These are phyloP conservation scores for Populus hybrid DNA, from an alignment of 441 rosid genomes.

Conservation along the genomic window DNA sequence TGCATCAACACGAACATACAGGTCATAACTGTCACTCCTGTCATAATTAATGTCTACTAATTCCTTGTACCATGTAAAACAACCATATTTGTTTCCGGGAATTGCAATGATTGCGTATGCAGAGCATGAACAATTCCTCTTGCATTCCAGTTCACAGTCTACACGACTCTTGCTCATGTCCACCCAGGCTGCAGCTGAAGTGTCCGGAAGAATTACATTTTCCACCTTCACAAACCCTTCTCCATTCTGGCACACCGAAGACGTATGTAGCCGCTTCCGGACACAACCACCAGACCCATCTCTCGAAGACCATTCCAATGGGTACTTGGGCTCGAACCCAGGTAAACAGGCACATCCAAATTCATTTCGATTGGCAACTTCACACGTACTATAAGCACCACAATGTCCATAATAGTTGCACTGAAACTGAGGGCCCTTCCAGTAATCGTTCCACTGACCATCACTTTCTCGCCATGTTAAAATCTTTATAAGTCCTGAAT, in stretches of 20 bases:
- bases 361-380: neutral
- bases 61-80: too few species aligned
- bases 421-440: conserved; percentile 7
- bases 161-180: neutral
- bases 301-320: neutral
- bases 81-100: too few species aligned
- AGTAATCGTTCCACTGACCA: conserved; percentile 20
- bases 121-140: conserved; percentile 24
- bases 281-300: conserved; percentile 28
- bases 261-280: conserved; percentile 4
- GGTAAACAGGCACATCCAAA: conserved; percentile 34
- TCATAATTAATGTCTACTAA: too few species aligned
- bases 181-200: conserved; percentile 16
- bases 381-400: conserved; percentile 31
- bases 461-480: neutral
- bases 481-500: too few species aligned
- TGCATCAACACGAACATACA: too few species aligned
- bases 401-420: conserved; percentile 28
- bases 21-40: too few species aligned
- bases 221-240: neutral
- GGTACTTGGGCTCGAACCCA: conserved; percentile 22
- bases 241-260: conserved; percentile 8
- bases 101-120: too few species aligned
- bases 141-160: conserved; percentile 22
- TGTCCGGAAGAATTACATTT: conserved; percentile 25